Conservation (phyloP, 306 rosid genomes). For the Neltuma alba region DNA sequence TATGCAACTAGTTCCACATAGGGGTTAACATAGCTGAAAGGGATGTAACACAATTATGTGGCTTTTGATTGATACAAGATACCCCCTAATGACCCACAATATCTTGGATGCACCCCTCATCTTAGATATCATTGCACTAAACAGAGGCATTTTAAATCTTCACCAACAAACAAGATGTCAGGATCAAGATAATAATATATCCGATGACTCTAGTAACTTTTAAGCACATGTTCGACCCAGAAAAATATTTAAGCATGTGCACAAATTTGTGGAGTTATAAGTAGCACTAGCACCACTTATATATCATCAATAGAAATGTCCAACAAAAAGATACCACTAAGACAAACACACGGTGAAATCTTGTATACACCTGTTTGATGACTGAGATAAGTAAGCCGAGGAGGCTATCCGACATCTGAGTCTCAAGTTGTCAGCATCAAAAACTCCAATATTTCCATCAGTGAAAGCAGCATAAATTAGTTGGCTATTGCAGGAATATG, state of each 20-base stretch:
- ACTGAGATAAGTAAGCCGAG: slow-evolving; percentile 58
- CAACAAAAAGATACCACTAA: background rate
- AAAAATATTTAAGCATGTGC: background rate
- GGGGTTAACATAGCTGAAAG: too few species aligned
- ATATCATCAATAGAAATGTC: background rate
- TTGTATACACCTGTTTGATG: slow-evolving; percentile 51
- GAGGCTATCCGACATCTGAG: slow-evolving; percentile 73
- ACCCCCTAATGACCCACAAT: background rate
- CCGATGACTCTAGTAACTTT: background rate
- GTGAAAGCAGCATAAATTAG: slow-evolving; percentile 66
- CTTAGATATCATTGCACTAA: background rate
- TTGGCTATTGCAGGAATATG: slow-evolving; percentile 73
- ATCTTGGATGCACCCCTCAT: background rate
- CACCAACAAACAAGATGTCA: background rate
- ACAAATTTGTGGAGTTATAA: background rate
- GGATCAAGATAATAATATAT: background rate
- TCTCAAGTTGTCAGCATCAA: slow-evolving; percentile 68
- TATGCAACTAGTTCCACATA: too few species aligned
- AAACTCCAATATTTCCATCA: slow-evolving; percentile 82
- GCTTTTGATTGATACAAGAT: background rate
- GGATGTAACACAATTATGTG: background rate
- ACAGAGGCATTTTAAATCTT: background rate
- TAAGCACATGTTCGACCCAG: background rate
- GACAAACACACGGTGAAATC: background rate
- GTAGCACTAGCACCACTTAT: background rate